Percentiles rank a stretch among this genome's conserved stretches.
Evolutionary conservation across 805 yeast genomes (phyloP).

Genomic region (Suhomyces vadensis): DNA sequence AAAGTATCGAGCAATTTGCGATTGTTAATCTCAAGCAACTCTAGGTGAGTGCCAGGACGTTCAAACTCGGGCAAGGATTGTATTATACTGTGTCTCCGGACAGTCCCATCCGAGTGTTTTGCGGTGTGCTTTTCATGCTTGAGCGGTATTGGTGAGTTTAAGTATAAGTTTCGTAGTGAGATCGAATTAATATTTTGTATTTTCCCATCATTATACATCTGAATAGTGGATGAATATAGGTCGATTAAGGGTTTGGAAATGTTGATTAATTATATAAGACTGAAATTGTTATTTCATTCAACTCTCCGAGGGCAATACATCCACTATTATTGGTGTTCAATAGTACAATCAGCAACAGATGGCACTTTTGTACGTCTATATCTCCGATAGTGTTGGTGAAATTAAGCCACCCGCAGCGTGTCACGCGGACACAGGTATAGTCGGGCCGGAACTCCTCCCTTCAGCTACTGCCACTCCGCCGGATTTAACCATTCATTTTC

Average conservation of each 20-base stretch:
- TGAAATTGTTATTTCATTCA: no score
- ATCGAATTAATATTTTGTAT: constrained; percentile 15
- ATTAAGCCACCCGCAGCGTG: no score
- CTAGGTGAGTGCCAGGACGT: constrained; percentile 8
- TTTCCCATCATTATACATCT: constrained; percentile 13
- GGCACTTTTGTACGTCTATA: no score
- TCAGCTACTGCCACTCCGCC: no score
- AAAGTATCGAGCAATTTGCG: constrained; percentile 25
- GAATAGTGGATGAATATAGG: not conserved
- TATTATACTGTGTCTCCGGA: constrained; percentile 1
- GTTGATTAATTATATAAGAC: not conserved
- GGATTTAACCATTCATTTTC: not conserved
- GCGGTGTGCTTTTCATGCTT: not conserved
- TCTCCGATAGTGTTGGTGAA: not conserved
- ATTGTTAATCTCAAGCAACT: constrained; percentile 16
- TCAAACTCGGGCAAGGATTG: constrained; percentile 7
- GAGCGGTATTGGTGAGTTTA: constrained; percentile 3
- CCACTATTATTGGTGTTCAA: no score
- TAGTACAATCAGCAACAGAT: no score
- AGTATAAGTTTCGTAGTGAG: constrained; percentile 18
- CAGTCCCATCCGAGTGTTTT: not conserved
- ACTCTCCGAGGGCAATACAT: no score
- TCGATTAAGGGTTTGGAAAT: not conserved
- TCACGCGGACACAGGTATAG: no score
- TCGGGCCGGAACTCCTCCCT: not conserved